Percentiles rank a stretch among this genome's conserved stretches.
Evolutionary conservation across 2,329 filamentous ascomycete species (phyloP).

Genomic region (Orbilia blumenaviensis): DNA sequence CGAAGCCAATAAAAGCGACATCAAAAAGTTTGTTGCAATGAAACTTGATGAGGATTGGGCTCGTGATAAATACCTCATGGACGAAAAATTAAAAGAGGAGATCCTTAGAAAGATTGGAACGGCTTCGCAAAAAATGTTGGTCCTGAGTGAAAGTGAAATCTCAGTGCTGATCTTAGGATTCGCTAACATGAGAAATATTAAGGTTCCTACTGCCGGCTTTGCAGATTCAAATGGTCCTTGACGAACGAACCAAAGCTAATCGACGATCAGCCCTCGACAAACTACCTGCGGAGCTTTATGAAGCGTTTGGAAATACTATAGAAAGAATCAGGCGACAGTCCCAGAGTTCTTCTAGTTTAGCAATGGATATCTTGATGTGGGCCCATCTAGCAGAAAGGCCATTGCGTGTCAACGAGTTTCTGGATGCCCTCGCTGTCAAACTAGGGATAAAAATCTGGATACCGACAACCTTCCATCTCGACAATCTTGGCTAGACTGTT

Average conservation of each 20-base stretch:
- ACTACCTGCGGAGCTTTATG: conserved; percentile 9
- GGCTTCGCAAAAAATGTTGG: conserved; percentile 16
- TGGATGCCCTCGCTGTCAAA: conserved; percentile 22
- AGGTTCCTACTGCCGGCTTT: conserved; percentile 29
- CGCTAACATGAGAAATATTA: neutral
- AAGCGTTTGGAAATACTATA: conserved; percentile 9
- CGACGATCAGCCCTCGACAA: conserved; percentile 8
- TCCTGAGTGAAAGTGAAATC: neutral
- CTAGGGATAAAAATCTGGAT: conserved; percentile 24
- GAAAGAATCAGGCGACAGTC: conserved; percentile 24
- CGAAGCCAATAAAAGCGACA: conserved; percentile 20
- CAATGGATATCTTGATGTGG: conserved; percentile 30
- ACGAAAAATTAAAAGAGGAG: conserved; percentile 26
- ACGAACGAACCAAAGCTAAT: conserved; percentile 11
- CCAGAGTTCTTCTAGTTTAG: neutral
- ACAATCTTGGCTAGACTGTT: conserved; percentile 37
- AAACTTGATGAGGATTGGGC: conserved; percentile 16
- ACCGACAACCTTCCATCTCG: conserved; percentile 16
- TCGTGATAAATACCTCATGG: conserved; percentile 24
- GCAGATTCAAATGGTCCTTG: conserved; percentile 16
- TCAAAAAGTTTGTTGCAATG: conserved; percentile 17
- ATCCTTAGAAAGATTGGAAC: conserved; percentile 2
- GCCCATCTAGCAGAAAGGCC: conserved; percentile 19
- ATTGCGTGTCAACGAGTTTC: conserved; percentile 20
- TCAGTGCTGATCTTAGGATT: neutral